Base-by-base conservation (phyloP, 768 basidiomycete genomes). In the Suillus occidentalis region DNA sequence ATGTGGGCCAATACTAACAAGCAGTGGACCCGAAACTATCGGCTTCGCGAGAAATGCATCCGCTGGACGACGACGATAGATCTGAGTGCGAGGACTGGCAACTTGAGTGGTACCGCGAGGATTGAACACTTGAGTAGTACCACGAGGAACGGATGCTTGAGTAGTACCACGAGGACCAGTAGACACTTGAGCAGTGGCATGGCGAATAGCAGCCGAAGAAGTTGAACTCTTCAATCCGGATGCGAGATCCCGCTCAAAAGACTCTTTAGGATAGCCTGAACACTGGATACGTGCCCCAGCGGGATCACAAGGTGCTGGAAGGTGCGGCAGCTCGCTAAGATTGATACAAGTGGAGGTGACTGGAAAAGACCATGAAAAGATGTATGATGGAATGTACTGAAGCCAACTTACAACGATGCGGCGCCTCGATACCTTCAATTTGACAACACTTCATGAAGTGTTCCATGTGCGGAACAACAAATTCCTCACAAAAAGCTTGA, bases 401-500 rank as follows among this genome's bases (percentile, higher is more conserved):
- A 28, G 25, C 16, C 28, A 25, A 49, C 50, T 39, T n/a, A 65
- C 60, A 62, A n/a, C 43, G 37, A 25, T 53, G 59, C 16, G 55
- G 65, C 22, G 61, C 16, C 36, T 25, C 9, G 7, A 66, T 31
- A 13, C 34, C 36, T 43, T 66, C 63, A 1, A 63, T n/a, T 0
- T 34, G 47, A 58, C 66, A 66, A 1, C 8, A 43, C 34, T 58
- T 53, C 39, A 22, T 64, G 43, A 66, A 66, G 18, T 20, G 25
- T 36, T 63, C 36, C 6, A 65, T 18, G 16, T 68, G 67, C 18
- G 62, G 67, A 25, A 65, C 18, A 5, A 59, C 67, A 50, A 65
- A 65, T 28, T 68, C 64, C 18, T 68, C 43, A 25, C 49, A 65
- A 42, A 68, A 68, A 3, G 64, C 62, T 42, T 68, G 67, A 20